Conservation (phyloP, 805 yeast species). For the Kregervanrija fluxuum region DNA sequence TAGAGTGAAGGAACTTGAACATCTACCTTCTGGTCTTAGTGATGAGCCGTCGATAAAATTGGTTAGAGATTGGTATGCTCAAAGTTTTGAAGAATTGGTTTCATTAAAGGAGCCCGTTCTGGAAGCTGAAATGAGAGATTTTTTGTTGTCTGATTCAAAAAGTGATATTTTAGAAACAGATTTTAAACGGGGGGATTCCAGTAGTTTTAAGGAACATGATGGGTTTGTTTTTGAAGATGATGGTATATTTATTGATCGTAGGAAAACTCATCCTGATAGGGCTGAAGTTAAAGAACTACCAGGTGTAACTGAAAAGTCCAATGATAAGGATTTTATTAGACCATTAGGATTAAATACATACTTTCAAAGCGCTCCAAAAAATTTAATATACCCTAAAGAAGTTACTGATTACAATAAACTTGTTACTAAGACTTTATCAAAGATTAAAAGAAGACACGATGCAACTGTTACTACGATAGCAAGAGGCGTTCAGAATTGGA, state of each 20-base stretch:
- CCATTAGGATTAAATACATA: conserved; percentile 11
- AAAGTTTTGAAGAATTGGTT: conserved; percentile 79
- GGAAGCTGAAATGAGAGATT: conserved; percentile 34
- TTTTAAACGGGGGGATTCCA: not conserved
- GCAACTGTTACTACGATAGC: conserved; percentile 92
- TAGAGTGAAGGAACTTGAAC: conserved; percentile 76
- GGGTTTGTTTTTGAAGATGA: conserved; percentile 36
- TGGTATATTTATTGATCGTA: conserved; percentile 31
- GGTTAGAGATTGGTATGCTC: conserved; percentile 87
- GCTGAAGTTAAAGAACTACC: conserved; percentile 1
- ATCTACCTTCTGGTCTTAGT: conserved; percentile 67
- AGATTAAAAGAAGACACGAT: conserved; percentile 79
- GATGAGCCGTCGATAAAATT: conserved; percentile 67
- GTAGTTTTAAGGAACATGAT: not conserved
- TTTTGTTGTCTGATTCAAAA: conserved; percentile 15
- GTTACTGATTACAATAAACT: conserved; percentile 61
- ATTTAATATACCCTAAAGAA: conserved; percentile 60
- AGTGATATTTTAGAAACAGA: conserved; percentile 24
- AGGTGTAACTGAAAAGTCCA: not conserved
- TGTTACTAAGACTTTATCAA: conserved; percentile 59
- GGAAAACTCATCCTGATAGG: conserved; percentile 5
- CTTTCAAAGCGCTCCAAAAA: conserved; percentile 44
- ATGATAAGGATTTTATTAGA: conserved; percentile 8
- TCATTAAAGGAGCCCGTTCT: conserved; percentile 48
- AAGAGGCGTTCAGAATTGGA: conserved; percentile 90